Evolutionary conservation across 768 basidiomycete genomes (phyloP).

Genomic region (Mycena vulgaris): DNA sequence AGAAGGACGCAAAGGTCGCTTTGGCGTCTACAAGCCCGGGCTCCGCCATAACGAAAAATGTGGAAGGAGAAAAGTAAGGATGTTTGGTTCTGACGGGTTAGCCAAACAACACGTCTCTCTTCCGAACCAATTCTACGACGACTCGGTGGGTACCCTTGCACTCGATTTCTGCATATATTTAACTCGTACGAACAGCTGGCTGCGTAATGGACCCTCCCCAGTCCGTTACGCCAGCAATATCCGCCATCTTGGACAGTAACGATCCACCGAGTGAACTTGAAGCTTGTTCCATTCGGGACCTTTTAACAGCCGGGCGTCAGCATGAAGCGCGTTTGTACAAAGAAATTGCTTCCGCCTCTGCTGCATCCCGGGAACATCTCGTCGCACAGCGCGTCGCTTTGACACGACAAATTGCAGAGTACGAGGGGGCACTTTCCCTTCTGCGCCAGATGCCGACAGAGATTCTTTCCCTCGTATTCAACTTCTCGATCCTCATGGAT

Average conservation of each 20-base stretch:
- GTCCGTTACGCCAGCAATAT: no score
- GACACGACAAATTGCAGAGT: neutral
- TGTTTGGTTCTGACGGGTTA: conserved; percentile 8
- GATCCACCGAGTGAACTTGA: neutral
- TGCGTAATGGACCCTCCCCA: no score
- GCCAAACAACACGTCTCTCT: neutral
- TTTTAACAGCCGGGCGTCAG: neutral
- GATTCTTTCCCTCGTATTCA: conserved; percentile 17
- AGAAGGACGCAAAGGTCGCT: conserved; percentile 72
- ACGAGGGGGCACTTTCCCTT: conserved; percentile 10
- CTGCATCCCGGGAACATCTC: neutral
- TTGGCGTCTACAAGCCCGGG: conserved; percentile 63
- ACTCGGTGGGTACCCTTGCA: no score
- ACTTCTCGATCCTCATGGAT: neutral
- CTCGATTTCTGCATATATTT: conserved; percentile 6
- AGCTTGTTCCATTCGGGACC: neutral
- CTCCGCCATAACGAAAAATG: conserved; percentile 56
- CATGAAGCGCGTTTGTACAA: conserved; percentile 5
- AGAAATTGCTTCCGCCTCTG: neutral
- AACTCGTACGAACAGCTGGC: no score
- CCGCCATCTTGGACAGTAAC: conserved; percentile 19
- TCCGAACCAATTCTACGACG: no score
- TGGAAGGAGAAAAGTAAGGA: neutral
- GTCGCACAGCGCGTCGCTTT: neutral
- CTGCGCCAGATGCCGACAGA: conserved; percentile 18